These are phyloP conservation scores for Orbilia oligospora DNA, from an alignment of 2,329 filamentous ascomycete species.

Conservation along the genomic window DNA sequence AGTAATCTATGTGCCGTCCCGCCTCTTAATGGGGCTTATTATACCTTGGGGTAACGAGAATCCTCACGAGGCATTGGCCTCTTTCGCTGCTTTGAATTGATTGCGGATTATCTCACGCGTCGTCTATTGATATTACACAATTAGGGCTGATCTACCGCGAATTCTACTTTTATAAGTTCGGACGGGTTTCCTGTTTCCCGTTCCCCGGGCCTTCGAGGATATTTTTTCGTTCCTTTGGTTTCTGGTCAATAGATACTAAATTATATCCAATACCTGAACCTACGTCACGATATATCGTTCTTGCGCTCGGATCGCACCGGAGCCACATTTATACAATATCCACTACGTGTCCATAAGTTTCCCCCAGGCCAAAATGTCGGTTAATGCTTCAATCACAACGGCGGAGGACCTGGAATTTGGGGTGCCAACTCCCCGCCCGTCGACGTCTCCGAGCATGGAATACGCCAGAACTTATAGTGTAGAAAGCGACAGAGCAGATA, in stretches of 20 bases:
- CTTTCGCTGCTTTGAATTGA: conserved; percentile 18
- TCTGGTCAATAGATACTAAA: not conserved
- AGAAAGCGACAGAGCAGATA: conserved; percentile 15
- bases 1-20: conserved; percentile 20
- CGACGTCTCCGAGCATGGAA: conserved; percentile 48
- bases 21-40: conserved; percentile 17
- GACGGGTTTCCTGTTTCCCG: not conserved
- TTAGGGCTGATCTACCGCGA: conserved; percentile 2
- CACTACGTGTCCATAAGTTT: conserved; percentile 2
- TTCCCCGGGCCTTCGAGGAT: not conserved
- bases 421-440: conserved; percentile 26
- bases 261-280: not conserved
- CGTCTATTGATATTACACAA: not conserved
- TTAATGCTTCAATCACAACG: conserved; percentile 29
- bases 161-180: not conserved
- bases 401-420: conserved; percentile 24
- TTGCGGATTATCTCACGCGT: conserved; percentile 13
- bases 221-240: not conserved
- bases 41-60: conserved; percentile 17
- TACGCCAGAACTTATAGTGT: conserved; percentile 16
- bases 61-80: conserved; percentile 19
- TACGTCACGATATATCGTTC: conserved; percentile 8
- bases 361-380: conserved; percentile 30
- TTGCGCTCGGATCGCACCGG: conserved; percentile 7
- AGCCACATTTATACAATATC: not conserved